Evolutionary conservation across 2,329 filamentous ascomycete genomes (phyloP), one percentile per base, ranked within the genome.

Genomic region (Paracoccidioides brasiliensis): DNA sequence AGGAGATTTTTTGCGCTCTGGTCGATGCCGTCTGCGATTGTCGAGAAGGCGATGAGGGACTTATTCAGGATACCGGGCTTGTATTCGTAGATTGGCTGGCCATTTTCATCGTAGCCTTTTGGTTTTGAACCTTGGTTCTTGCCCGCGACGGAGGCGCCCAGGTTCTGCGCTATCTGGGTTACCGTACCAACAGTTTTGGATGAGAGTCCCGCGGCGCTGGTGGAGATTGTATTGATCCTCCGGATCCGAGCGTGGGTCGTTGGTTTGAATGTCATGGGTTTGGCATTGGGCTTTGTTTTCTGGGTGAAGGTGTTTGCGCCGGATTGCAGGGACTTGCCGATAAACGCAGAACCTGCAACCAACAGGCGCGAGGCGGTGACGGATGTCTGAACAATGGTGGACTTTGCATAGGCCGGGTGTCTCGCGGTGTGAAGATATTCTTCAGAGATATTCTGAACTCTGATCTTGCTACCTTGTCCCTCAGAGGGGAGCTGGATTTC

Each of bases 11-110:
- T 85, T 1, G 89, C 87, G 1, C 88, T 86, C 62, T 95, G 85
- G 62, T 95, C 90, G 57, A 97, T 86, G 41, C 93, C 93, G 65
- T 98, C 93, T 30, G 90, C 88, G 46, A 98, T 82, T 0, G 93
- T 98, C 42, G 86, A 89, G 70, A 97, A 97, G 0, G 93, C 93
- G 76, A 98, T 97, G 75, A 98, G 76, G 59, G 85, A 90, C 78
- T 95, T 96, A 74, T 98, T 98, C 61, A 98, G 74, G 35, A 98
- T 74, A 4, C 93, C 91, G 0, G 93, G 91, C 72, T 95, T 95
- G 73, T 93, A 94, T 15, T 75, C 72, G 15, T 75, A 68, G 42
- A 76, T 70, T 3, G 78, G 77, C 53, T 83, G 82, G 40, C 88
- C 88, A 58, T 90, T 81, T 57, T 83, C 80, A 57, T 87, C 87